These are phyloP conservation scores for Sophora flavescens DNA, from an alignment of 306 rosid species.

Conservation along the genomic window DNA sequence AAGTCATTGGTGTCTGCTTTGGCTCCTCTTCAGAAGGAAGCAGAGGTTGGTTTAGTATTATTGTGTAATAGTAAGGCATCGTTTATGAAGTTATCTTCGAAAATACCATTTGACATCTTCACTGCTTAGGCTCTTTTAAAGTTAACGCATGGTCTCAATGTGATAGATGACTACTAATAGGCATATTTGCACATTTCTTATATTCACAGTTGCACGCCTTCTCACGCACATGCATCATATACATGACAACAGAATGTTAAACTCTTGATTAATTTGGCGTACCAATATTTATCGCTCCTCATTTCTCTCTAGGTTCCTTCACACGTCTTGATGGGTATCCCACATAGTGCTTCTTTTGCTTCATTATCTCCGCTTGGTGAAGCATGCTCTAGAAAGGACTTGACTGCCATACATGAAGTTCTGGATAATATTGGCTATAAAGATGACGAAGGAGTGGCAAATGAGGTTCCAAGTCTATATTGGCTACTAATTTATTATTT, in stretches of 20 bases:
- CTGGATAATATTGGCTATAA: slow-evolving; percentile 73
- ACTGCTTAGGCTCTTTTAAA: slow-evolving; percentile 18
- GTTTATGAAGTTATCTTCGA: background rate
- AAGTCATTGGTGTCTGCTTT: slow-evolving; percentile 76
- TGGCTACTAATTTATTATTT: background rate
- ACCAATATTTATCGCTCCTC: slow-evolving; percentile 4
- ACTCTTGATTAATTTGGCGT: slow-evolving; percentile 6
- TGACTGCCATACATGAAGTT: slow-evolving; percentile 84
- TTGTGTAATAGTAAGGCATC: slow-evolving; percentile 11
- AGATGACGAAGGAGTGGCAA: slow-evolving; percentile 81
- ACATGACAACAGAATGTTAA: slow-evolving; percentile 10
- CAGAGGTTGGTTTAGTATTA: slow-evolving; percentile 62
- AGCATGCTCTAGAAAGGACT: slow-evolving; percentile 83
- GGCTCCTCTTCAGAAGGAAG: slow-evolving; percentile 82
- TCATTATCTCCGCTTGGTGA: slow-evolving; percentile 78
- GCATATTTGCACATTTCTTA: slow-evolving; percentile 3
- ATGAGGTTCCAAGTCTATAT: slow-evolving; percentile 63
- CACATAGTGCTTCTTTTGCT: slow-evolving; percentile 60
- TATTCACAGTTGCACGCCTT: slow-evolving; percentile 22
- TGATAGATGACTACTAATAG: slow-evolving; percentile 20
- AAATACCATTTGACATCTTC: slow-evolving; percentile 2
- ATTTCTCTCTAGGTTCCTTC: slow-evolving; percentile 65
- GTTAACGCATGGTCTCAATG: slow-evolving; percentile 13
- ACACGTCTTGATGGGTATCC: slow-evolving; percentile 77
- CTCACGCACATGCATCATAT: background rate